A percentile compares a stretch with the other conserved stretches of the same genome.
Conservation (phyloP, 768 basidiomycete species). For the Leccinellum albellum region DNA sequence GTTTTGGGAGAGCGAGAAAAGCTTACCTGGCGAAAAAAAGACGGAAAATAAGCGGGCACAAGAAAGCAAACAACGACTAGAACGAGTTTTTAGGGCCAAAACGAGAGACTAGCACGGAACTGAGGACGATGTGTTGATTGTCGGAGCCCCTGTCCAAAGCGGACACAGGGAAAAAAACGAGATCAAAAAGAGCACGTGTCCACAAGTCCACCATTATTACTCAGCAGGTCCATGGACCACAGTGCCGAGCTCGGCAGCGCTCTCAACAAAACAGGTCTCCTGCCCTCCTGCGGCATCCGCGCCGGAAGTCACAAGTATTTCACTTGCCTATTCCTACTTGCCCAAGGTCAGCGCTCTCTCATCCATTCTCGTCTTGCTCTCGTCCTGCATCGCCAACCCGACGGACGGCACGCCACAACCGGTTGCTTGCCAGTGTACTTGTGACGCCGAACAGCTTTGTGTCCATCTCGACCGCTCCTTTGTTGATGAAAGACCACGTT, state of each 20-base stretch:
- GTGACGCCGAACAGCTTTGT: not conserved
- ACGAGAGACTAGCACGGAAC: slow-evolving; percentile 10
- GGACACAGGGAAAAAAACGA: slow-evolving; percentile 35
- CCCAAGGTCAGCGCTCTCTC: not conserved
- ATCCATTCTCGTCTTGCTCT: slow-evolving; percentile 18
- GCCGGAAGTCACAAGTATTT: slow-evolving; percentile 1
- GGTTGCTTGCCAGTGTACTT: no score
- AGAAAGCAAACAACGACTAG: slow-evolving; percentile 7
- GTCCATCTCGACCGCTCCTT: not conserved
- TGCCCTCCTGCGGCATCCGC: slow-evolving; percentile 2
- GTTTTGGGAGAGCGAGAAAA: not conserved
- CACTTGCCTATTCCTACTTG: not conserved
- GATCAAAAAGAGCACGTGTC: slow-evolving; percentile 32
- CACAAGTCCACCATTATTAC: slow-evolving; percentile 18
- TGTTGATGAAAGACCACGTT: not conserved
- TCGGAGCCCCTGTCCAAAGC: slow-evolving; percentile 36
- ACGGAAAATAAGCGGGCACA: not conserved
- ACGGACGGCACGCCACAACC: slow-evolving; percentile 3
- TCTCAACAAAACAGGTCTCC: not conserved
- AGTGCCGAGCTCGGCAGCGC: slow-evolving; percentile 11
- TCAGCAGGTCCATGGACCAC: slow-evolving; percentile 28
- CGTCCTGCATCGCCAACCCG: slow-evolving; percentile 3
- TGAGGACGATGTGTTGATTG: slow-evolving; percentile 32
- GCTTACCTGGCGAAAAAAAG: slow-evolving; percentile 14
- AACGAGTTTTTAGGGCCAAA: slow-evolving; percentile 15